Conservation (phyloP, 2,329 filamentous ascomycete species). For the Aspergillus caelatus region DNA sequence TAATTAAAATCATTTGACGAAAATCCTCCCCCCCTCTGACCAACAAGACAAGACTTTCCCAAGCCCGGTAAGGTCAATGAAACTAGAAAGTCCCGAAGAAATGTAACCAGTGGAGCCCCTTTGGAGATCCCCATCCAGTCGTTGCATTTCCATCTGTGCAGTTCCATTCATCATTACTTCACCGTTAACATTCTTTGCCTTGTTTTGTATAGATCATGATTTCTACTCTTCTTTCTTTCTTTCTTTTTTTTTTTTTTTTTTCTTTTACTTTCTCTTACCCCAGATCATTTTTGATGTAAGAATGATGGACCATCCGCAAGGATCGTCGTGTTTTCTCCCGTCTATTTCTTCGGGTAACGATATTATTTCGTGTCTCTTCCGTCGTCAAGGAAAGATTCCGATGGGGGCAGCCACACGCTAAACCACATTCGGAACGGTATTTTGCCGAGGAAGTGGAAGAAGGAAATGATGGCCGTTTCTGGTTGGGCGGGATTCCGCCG, state of each 20-base stretch:
- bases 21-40: neutral
- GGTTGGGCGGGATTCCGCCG: constrained; percentile 1
- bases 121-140: constrained; percentile 6
- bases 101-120: constrained; percentile 18
- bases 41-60: neutral
- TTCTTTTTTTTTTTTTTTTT: too few relatives aligned
- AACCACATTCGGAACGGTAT: neutral
- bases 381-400: constrained; percentile 4
- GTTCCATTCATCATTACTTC: neutral
- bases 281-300: too few relatives aligned
- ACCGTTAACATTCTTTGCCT: neutral
- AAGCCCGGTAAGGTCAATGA: constrained; percentile 11
- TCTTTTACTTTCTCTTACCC: too few relatives aligned
- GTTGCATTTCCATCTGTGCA: neutral
- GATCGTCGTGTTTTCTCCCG: too few relatives aligned
- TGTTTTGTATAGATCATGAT: too few relatives aligned
- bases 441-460: constrained; percentile 4
- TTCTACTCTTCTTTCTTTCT: too few relatives aligned
- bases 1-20: neutral
- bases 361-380: neutral
- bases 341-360: too few relatives aligned
- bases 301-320: too few relatives aligned
- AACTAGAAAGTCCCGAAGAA: constrained; percentile 26
- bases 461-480: neutral
- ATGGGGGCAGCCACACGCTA: neutral